phyloP scores from a whole-genome alignment of 2,329 filamentous ascomycete genomes.

The Penicillium sp. region DNA sequence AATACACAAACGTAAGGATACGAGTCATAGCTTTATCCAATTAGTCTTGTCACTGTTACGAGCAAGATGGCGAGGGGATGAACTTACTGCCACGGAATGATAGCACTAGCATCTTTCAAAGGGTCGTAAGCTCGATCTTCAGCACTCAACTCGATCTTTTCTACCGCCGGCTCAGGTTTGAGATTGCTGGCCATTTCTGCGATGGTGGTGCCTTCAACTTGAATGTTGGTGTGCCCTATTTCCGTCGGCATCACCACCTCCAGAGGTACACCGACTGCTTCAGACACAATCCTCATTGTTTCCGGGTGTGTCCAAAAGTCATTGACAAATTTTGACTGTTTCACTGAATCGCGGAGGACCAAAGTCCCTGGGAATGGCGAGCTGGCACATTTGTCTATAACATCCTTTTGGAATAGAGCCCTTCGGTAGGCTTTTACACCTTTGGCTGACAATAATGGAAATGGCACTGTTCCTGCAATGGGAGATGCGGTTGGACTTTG shows the following conservation, averaged over 20 bases:
- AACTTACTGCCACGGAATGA: slow-evolving; percentile 29
- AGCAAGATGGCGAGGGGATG: not conserved
- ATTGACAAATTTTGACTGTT: slow-evolving; percentile 24
- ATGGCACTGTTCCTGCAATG: slow-evolving; percentile 16
- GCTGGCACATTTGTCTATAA: slow-evolving; percentile 14
- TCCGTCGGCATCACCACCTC: slow-evolving; percentile 26
- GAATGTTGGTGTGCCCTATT: slow-evolving; percentile 30
- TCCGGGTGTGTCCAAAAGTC: slow-evolving; percentile 29
- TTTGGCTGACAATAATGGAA: slow-evolving; percentile 11
- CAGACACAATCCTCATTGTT: slow-evolving; percentile 25
- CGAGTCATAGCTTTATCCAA: slow-evolving; percentile 16
- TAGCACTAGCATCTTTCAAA: slow-evolving; percentile 15
- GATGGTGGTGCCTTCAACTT: slow-evolving; percentile 19
- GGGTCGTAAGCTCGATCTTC: slow-evolving; percentile 21
- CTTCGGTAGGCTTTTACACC: slow-evolving; percentile 17
- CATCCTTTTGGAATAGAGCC: slow-evolving; percentile 12
- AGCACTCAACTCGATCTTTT: slow-evolving; percentile 14
- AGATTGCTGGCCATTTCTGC: slow-evolving; percentile 17
- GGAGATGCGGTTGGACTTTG: slow-evolving; percentile 8
- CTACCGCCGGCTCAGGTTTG: slow-evolving; percentile 16
- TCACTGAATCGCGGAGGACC: slow-evolving; percentile 22
- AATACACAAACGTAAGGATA: slow-evolving; percentile 32
- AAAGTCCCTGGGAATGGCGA: slow-evolving; percentile 21
- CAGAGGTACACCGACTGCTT: slow-evolving; percentile 23
- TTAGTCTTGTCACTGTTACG: not conserved